Evolutionary conservation across 495 filamentous ascomycete species (phyloP).

Genomic region (Ascodesmis nigricans): DNA sequence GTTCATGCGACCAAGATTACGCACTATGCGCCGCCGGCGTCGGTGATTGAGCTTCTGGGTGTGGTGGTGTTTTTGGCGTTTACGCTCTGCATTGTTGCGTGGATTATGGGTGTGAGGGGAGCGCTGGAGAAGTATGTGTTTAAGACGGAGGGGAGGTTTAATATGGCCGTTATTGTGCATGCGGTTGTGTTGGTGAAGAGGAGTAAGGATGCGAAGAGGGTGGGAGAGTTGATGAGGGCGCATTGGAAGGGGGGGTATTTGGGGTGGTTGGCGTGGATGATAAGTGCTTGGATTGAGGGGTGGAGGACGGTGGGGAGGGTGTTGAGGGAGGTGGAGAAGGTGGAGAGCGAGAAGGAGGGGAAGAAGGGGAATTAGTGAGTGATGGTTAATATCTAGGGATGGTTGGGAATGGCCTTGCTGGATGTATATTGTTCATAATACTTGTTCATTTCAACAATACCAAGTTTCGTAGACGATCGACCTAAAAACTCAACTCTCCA

Average conservation of each 20-base stretch:
- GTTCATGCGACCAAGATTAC: constrained; percentile 16
- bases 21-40: constrained; percentile 13
- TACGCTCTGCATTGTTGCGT: constrained; percentile 9
- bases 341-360: constrained; percentile 12
- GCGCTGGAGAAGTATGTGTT: constrained; percentile 9
- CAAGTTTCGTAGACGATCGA: no score
- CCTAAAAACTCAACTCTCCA: no score
- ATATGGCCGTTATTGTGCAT: constrained; percentile 15
- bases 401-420: no score
- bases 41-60: constrained; percentile 4
- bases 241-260: constrained; percentile 13
- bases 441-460: no score
- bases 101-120: constrained; percentile 5
- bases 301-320: constrained; percentile 20
- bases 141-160: constrained; percentile 19
- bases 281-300: constrained; percentile 13
- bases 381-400: no score
- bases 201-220: constrained; percentile 15
- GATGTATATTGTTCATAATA: no score
- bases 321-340: constrained; percentile 13
- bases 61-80: constrained; percentile 13
- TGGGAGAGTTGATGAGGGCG: constrained; percentile 12
- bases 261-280: constrained; percentile 1
- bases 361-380: neutral
- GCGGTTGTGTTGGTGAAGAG: constrained; percentile 20